Evolutionary conservation across 345 rosid genomes (phyloP).

Genomic region (Sonneratia caseolaris): DNA sequence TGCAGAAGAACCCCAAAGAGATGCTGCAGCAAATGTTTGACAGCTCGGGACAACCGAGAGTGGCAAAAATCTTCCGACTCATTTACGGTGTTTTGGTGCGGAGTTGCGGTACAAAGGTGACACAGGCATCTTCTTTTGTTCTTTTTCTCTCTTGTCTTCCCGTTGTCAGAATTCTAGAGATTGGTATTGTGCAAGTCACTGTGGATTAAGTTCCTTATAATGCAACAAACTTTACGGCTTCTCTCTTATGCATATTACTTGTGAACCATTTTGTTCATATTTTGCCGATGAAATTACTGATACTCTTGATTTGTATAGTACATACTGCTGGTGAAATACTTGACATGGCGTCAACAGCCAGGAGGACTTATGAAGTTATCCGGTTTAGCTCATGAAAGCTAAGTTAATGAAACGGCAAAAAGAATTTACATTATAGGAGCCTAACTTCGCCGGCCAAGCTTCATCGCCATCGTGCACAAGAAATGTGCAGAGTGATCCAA

Average conservation of each 20-base stretch:
- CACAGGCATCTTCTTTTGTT: slow-evolving; percentile 13
- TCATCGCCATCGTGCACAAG: background rate
- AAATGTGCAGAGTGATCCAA: background rate
- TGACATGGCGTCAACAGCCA: no score
- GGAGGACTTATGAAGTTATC: no score
- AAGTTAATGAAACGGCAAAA: background rate
- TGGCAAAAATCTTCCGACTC: slow-evolving; percentile 8
- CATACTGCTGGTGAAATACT: background rate
- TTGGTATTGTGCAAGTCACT: background rate
- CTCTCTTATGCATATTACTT: background rate
- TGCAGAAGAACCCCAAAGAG: slow-evolving; percentile 42
- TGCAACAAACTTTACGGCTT: background rate
- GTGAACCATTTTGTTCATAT: background rate
- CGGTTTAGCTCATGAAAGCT: no score
- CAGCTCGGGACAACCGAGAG: background rate
- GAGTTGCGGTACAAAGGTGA: background rate
- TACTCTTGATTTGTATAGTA: background rate
- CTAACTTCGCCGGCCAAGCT: background rate
- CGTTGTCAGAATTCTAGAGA: slow-evolving; percentile 2
- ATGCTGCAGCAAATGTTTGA: slow-evolving; percentile 59
- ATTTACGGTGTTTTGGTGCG: background rate
- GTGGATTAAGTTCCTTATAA: background rate
- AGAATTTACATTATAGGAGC: background rate
- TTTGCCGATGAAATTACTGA: background rate
- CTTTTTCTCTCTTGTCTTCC: background rate